Conservation (phyloP, 768 basidiomycete genomes). For the Astraeus odoratus region DNA sequence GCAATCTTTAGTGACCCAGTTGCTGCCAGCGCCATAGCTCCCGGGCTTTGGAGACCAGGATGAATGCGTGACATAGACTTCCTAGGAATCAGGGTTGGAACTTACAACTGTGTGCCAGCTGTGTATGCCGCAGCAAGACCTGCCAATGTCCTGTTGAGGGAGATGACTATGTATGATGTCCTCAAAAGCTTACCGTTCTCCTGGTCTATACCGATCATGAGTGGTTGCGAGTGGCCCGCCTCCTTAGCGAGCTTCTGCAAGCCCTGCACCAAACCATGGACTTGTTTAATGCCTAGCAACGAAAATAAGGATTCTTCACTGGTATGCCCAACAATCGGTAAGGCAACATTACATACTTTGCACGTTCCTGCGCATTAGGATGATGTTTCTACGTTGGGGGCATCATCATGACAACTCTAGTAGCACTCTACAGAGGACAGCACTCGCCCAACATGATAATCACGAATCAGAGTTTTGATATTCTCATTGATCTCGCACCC, state of each 20-base stretch:
- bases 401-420: background rate
- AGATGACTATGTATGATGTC: background rate
- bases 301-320: background rate
- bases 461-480: constrained; percentile 47
- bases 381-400: constrained; percentile 39
- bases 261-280: constrained; percentile 38
- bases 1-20: constrained; percentile 39
- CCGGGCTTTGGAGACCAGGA: constrained; percentile 40
- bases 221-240: constrained; percentile 46
- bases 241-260: constrained; percentile 52
- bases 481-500: constrained; percentile 46
- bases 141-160: constrained; percentile 17
- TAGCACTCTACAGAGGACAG: background rate
- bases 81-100: constrained; percentile 4
- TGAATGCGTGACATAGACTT: background rate
- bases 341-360: constrained; percentile 30
- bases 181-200: constrained; percentile 49
- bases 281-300: constrained; percentile 44
- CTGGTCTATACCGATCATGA: constrained; percentile 68
- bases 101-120: constrained; percentile 65
- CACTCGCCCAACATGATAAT: constrained; percentile 53
- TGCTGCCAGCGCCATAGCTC: constrained; percentile 66
- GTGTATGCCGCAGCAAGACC: constrained; percentile 61
- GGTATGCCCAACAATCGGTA: background rate
- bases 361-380: constrained; percentile 65